These are phyloP conservation scores for Trichoderma simmonsii DNA, from an alignment of 2,329 filamentous ascomycete species.

Conservation along the genomic window DNA sequence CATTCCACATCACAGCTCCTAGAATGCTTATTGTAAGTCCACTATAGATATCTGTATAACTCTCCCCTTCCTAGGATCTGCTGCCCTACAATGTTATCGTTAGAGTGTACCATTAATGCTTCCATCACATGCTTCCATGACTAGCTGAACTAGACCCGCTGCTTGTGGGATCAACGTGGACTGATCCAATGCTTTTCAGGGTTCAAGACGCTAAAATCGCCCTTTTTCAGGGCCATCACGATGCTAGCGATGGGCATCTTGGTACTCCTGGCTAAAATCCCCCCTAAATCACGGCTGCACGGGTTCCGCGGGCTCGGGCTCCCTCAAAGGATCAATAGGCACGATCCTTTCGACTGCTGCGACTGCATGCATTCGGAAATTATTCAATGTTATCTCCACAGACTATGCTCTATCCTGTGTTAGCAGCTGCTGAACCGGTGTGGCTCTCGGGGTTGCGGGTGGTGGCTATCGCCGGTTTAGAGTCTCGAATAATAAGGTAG, in stretches of 20 bases:
- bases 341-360: not conserved
- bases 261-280: not conserved
- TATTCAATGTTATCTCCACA: not conserved
- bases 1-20: not conserved
- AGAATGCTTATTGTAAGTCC: not conserved
- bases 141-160: not conserved
- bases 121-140: not conserved
- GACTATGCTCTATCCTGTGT: not conserved
- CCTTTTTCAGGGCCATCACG: not conserved
- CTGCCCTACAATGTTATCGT: not conserved
- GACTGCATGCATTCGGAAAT: not conserved
- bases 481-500: too few relatives aligned
- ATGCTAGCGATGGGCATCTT: not conserved
- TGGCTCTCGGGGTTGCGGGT: not conserved
- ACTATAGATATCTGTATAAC: not conserved
- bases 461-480: not conserved
- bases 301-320: not conserved
- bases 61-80: not conserved
- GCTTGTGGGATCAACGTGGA: not conserved
- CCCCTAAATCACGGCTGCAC: not conserved
- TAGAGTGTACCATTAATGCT: not conserved
- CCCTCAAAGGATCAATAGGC: not conserved
- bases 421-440: not conserved
- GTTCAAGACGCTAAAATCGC: not conserved
- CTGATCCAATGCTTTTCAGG: not conserved